Conservation (phyloP, 495 filamentous ascomycete species). For the Acidomyces sp. region DNA sequence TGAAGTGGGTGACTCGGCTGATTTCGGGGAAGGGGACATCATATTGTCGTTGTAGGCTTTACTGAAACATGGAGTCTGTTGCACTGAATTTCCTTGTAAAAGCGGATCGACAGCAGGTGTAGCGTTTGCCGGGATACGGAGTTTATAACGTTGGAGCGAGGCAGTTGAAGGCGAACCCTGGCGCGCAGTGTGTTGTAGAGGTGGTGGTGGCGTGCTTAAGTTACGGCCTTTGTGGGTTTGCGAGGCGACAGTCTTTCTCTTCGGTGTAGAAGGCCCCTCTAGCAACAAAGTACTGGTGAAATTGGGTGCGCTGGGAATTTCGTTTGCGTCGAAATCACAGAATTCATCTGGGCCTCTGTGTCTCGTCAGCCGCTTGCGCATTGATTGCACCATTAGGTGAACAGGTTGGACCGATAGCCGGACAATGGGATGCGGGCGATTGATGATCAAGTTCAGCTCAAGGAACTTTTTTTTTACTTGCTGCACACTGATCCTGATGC, state of each 20-base stretch:
- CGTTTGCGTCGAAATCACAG: background rate
- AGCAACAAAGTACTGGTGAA: too few species aligned
- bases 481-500: background rate
- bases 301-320: background rate
- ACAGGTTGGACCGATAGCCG: background rate
- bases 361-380: background rate
- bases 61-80: background rate
- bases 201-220: background rate
- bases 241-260: background rate
- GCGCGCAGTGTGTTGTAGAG: background rate
- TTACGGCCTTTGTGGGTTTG: background rate
- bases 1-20: background rate
- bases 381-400: background rate
- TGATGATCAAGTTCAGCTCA: background rate
- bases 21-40: background rate
- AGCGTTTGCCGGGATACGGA: background rate
- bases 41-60: background rate
- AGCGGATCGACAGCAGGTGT: background rate
- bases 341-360: too few species aligned
- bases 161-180: background rate
- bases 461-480: background rate
- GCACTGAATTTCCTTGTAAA: background rate
- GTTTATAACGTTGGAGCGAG: background rate
- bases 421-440: background rate
- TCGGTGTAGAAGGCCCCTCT: background rate